A percentile compares a stretch with the other conserved stretches of the same genome.
These are phyloP conservation scores for Phytopythium montanum DNA, from an alignment of 352 stramenopile genomes.

Conservation along the genomic window DNA sequence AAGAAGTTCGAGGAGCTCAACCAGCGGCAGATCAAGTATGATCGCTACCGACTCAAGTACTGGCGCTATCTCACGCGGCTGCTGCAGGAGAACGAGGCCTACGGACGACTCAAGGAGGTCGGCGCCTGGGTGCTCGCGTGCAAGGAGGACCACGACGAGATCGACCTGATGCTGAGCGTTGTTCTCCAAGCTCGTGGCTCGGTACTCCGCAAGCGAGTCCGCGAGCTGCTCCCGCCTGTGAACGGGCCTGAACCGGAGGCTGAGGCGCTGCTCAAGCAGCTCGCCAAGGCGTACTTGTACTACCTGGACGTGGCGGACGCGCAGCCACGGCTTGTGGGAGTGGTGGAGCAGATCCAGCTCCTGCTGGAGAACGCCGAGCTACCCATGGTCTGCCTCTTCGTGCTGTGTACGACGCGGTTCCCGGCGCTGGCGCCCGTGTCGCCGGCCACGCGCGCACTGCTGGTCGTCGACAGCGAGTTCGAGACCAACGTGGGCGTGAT, in stretches of 20 bases:
- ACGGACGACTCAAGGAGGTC: constrained; percentile 64
- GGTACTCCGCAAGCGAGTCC: constrained; percentile 33
- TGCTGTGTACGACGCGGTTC: constrained; percentile 19
- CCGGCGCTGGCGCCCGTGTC: constrained; percentile 20
- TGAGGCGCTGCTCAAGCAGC: constrained; percentile 35
- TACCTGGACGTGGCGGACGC: constrained; percentile 50
- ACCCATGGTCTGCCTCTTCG: constrained; percentile 38
- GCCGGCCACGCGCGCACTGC: constrained; percentile 13
- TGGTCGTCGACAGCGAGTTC: constrained; percentile 16
- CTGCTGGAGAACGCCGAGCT: constrained; percentile 38
- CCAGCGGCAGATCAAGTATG: constrained; percentile 80
- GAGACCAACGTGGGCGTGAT: constrained; percentile 26
- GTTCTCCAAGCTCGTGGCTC: constrained; percentile 40
- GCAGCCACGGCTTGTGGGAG: constrained; percentile 21
- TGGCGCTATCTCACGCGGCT: constrained; percentile 59
- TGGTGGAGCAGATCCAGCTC: constrained; percentile 22
- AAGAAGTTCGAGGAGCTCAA: constrained; percentile 85
- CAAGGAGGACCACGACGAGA: constrained; percentile 81
- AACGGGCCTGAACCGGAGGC: not conserved
- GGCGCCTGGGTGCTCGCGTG: constrained; percentile 65
- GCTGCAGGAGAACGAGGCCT: constrained; percentile 46
- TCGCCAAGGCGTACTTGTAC: constrained; percentile 61
- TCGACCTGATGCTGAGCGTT: constrained; percentile 67
- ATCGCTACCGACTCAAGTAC: constrained; percentile 75
- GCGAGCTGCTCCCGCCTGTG: constrained; percentile 10